These are phyloP conservation scores for Zymoseptoria brevis DNA, from an alignment of 2,329 filamentous ascomycete species.

Conservation along the genomic window DNA sequence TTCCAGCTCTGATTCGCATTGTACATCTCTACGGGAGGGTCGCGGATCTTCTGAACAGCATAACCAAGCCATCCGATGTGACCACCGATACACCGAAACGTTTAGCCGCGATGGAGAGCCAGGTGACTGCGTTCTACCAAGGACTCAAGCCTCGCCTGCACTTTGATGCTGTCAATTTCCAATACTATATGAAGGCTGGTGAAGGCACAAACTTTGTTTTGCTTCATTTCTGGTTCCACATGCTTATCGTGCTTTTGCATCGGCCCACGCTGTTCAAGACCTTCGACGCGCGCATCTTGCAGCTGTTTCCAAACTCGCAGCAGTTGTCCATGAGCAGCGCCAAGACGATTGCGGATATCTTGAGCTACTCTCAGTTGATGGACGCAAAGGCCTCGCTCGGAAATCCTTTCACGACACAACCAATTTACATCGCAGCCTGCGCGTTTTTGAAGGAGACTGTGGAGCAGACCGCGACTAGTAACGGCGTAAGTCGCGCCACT, in stretches of 20 bases:
- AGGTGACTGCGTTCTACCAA: conserved; percentile 68
- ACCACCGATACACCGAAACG: conserved; percentile 65
- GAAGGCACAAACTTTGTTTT: conserved; percentile 83
- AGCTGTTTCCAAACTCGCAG: conserved; percentile 70
- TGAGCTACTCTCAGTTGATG: conserved; percentile 77
- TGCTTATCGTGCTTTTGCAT: conserved; percentile 74
- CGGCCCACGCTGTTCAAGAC: conserved; percentile 75
- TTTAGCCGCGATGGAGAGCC: conserved; percentile 69
- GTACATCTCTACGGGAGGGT: conserved; percentile 80
- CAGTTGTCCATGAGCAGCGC: conserved; percentile 80
- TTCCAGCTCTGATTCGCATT: conserved; percentile 72
- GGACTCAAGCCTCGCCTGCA: conserved; percentile 65
- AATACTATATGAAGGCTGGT: conserved; percentile 69
- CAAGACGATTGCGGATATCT: conserved; percentile 83
- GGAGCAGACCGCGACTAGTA: conserved; percentile 56
- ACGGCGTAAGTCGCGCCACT: conserved; percentile 44
- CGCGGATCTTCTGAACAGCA: conserved; percentile 76
- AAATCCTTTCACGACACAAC: conserved; percentile 80
- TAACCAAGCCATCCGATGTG: conserved; percentile 64
- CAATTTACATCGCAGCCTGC: conserved; percentile 85
- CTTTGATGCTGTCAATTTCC: conserved; percentile 81
- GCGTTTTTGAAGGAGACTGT: conserved; percentile 80
- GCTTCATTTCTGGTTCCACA: conserved; percentile 83
- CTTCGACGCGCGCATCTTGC: conserved; percentile 60
- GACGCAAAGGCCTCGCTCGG: conserved; percentile 72